These are phyloP conservation scores for Caloboletus inedulis DNA, from an alignment of 1,284 basidiomycete species.

Conservation along the genomic window DNA sequence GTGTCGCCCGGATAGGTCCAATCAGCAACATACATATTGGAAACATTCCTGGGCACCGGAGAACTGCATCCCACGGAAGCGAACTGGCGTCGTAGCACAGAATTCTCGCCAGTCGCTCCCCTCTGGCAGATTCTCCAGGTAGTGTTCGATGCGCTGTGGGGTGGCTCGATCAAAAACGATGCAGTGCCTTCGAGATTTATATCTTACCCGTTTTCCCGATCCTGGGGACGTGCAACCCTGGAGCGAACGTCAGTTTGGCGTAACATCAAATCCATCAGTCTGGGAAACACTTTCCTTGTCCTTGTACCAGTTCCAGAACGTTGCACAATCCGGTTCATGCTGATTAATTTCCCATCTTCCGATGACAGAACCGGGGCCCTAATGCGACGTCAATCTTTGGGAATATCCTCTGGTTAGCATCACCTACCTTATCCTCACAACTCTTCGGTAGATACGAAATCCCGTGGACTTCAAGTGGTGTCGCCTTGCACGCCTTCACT, in stretches of 20 bases:
- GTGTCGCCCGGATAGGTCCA: not conserved
- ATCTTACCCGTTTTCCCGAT: conserved; percentile 20
- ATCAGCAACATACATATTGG: conserved; percentile 9
- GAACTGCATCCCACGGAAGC: conserved; percentile 23
- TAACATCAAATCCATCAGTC: too few species aligned
- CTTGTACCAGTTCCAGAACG: conserved; percentile 23
- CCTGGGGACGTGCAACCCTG: conserved; percentile 18
- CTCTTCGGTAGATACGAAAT: conserved; percentile 20
- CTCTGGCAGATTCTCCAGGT: conserved; percentile 24
- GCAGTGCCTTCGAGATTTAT: not conserved
- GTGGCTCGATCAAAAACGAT: not conserved
- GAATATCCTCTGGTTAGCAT: not conserved
- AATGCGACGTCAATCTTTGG: not conserved
- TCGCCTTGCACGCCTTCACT: conserved; percentile 27
- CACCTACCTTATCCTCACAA: conserved; percentile 27
- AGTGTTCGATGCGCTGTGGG: conserved; percentile 25
- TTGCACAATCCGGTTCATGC: conserved; percentile 21
- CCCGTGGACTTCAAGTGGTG: conserved; percentile 26
- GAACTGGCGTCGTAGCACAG: conserved; percentile 31
- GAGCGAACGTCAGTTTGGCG: not conserved
- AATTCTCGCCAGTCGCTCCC: conserved; percentile 31
- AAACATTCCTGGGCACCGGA: conserved; percentile 26
- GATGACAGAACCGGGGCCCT: conserved; percentile 23
- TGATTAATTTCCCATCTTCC: conserved; percentile 22
- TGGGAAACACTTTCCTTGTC: conserved; percentile 16